A percentile compares a stretch with the other conserved stretches of the same genome.
phyloP scores from a whole-genome alignment of 148 eudicot species.

The Polygonum aviculare region DNA sequence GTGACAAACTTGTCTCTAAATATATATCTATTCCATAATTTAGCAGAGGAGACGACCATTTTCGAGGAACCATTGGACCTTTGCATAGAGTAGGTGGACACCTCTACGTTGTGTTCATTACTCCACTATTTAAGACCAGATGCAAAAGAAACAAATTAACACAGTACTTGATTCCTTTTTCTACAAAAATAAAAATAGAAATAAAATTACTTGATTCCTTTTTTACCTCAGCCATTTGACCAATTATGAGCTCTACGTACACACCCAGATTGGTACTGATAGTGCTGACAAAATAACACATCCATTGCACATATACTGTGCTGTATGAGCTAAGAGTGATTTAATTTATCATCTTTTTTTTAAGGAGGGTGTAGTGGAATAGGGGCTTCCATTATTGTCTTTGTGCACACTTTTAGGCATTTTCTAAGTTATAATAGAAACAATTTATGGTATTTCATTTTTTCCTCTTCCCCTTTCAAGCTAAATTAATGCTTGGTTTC shows the following conservation, averaged over 20 bases:
- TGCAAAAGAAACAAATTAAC: background rate
- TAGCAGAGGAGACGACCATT: background rate
- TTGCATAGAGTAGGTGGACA: background rate
- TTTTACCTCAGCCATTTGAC: background rate
- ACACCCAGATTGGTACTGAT: background rate
- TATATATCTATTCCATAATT: background rate
- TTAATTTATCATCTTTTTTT: background rate
- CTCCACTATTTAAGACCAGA: background rate
- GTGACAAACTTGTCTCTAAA: background rate
- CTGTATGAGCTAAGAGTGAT: background rate
- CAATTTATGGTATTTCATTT: background rate
- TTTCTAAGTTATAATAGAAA: background rate
- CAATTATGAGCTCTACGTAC: background rate
- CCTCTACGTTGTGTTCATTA: background rate
- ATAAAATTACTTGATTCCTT: background rate
- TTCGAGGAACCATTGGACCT: constrained; percentile 1
- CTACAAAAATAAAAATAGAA: too few species aligned
- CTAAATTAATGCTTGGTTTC: too few species aligned
- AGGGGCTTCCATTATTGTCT: constrained; percentile 8
- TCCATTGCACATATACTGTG: background rate
- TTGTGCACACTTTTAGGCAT: constrained; percentile 3
- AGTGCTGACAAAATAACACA: background rate
- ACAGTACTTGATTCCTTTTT: too few species aligned
- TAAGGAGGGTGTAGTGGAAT: background rate
- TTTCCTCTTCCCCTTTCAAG: background rate